Base-by-base conservation (phyloP, 139 green algal genomes). In the Ettlia oleoabundans region DNA sequence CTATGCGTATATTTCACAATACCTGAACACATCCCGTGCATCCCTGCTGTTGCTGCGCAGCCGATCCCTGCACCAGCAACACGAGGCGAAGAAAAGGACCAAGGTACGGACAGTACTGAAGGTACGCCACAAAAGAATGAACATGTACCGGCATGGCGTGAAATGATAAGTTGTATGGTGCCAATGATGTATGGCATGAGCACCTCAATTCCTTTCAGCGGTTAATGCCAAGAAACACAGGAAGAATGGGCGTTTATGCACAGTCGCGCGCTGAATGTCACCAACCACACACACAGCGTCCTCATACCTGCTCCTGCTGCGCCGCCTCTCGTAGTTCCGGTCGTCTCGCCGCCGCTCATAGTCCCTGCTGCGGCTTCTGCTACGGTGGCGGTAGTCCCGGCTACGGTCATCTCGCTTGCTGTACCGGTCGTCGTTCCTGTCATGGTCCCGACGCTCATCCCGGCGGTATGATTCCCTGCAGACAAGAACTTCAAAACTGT, bases 1-100 rank as follows among this genome's bases (percentile, higher is more conserved):
- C n/a, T n/a, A n/a, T n/a, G n/a, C n/a, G n/a, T n/a, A n/a, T n/a
- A n/a, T n/a, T n/a, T n/a, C n/a, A n/a, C n/a, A n/a, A n/a, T n/a
- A n/a, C n/a, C n/a, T 51, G 66, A 87, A 87, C 77, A 87, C 83
- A 19, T 87, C 77, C 1, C 77, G 55, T 2, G 66, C 67, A 38
- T 85, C 76, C 10, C 74, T 43, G 68, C 75, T 71, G 28, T 38
- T 47, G 47, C 62, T 82, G 32, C 76, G 62, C 41, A 35, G 22
- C 8, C 41, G 30, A 2, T 73, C 61, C 61, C 41, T 74, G 67
- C 38, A 52, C 13, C 6, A 22, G 15, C 15, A 52, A 19, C 9
- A 53, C 9, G 1, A 1, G 1, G 21, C 15, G 47, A 58, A 58
- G 47, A 58, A 10, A 15, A 58, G 30, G 10, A 15, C 63, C 40